Conservation (phyloP, 805 yeast species). For the Kodamaea nitidulidarum region DNA sequence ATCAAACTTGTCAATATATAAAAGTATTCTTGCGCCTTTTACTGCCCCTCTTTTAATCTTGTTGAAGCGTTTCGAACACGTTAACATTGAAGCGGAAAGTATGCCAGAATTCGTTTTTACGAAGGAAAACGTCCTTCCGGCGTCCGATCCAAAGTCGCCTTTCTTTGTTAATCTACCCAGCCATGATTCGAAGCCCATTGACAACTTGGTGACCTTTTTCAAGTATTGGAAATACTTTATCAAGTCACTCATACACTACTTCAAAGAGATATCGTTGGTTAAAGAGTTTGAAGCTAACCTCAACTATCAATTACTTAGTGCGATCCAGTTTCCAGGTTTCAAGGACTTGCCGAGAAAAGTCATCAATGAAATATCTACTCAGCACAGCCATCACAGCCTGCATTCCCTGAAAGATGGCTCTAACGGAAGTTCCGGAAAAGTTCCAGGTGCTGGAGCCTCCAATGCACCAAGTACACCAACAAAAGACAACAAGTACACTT, state of each 20-base stretch:
- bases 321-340: slow-evolving; percentile 41
- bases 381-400: not conserved
- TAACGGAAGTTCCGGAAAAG: not conserved
- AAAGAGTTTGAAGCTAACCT: slow-evolving; percentile 40
- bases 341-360: slow-evolving; percentile 34
- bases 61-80: too few relatives aligned
- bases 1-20: slow-evolving; percentile 1
- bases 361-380: slow-evolving; percentile 6
- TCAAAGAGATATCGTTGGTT: slow-evolving; percentile 43
- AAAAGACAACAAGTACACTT: slow-evolving; percentile 1
- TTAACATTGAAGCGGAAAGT: not conserved
- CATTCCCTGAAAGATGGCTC: not conserved
- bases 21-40: not conserved
- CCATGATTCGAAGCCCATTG: slow-evolving; percentile 36
- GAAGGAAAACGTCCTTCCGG: slow-evolving; percentile 24
- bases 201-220: slow-evolving; percentile 35
- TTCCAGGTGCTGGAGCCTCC: not conserved
- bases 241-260: slow-evolving; percentile 32
- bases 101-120: slow-evolving; percentile 9
- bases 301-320: slow-evolving; percentile 33
- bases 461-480: slow-evolving; percentile 9
- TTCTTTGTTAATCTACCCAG: slow-evolving; percentile 37
- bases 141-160: slow-evolving; percentile 33
- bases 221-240: slow-evolving; percentile 40
- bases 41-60: not conserved